Base-by-base conservation (phyloP, 768 basidiomycete species). In the Mrakia blollopis region DNA sequence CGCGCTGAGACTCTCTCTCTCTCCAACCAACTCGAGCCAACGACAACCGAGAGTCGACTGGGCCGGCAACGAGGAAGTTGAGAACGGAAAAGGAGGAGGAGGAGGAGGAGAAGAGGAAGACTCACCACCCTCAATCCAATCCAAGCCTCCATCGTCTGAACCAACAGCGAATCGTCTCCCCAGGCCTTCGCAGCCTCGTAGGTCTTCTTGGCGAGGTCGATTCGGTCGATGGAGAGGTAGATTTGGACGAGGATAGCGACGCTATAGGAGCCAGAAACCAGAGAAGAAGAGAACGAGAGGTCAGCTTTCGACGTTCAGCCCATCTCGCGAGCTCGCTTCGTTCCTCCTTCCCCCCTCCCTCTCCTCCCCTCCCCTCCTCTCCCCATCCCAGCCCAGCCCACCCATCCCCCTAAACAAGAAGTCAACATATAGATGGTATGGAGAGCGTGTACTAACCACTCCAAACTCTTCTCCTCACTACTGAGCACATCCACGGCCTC, bases 401-500 rank as follows among this genome's bases (percentile, higher is more conserved):
- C 44, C 47, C 41, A 23, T 52, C 41, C 13, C 10, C 25, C 3
- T 35, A 28, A 37, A 75, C 11, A 41, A 28, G 5, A 2, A n/a
- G n/a, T 21, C 7, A 63, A 44, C 30, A 28, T 23, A 11, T 6
- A 44, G 44, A 44, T 18, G 35, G 28, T 28, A 28, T 16, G 35
- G 54, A 62, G 76, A 25, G 32, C 73, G 35, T 2, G 30, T 10
- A 87, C 92, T 80, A 83, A 95, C 94, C 92, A 91, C 86, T 98
- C 94, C 52, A 94, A 87, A 80, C 92, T 91, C 79, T 90, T 88
- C 44, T 89, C 88, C 61, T 87, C 87, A 14, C 85, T 88, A 11
- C 90, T 89, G 44, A 98, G 86, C 0, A 92, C 94, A 83, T 96
- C 94, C 35, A 97, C 85, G 2, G 94, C 94, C 84, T 98, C 94